Percentiles rank a stretch among this genome's conserved stretches.
Conservation (phyloP, 805 yeast species). For the Nakazawaea pomicola region DNA sequence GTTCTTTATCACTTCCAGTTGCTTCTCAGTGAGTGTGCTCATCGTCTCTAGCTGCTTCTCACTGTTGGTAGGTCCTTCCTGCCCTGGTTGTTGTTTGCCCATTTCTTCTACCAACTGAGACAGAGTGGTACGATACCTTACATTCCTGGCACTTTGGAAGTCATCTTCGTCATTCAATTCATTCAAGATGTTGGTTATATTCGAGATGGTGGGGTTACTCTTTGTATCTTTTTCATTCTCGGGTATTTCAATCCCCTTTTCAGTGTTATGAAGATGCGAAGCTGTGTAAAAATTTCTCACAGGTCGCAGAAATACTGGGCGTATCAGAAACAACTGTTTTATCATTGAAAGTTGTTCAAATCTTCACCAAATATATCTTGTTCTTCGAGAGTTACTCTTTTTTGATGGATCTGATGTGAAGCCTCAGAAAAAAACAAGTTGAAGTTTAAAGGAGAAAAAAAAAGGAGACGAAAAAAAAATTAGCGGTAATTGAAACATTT, state of each 20-base stretch:
- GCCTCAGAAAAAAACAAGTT: too few species aligned
- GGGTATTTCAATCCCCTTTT: not conserved
- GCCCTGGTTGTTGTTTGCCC: not conserved
- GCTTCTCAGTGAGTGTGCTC: not conserved
- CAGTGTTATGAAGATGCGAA: not conserved
- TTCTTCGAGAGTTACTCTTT: too few species aligned
- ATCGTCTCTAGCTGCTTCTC: not conserved
- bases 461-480: too few species aligned
- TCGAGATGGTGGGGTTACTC: not conserved
- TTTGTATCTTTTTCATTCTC: not conserved
- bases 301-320: too few species aligned
- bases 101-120: conserved; percentile 10
- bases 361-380: too few species aligned
- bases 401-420: too few species aligned
- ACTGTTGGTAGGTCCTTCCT: not conserved
- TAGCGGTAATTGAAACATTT: too few species aligned
- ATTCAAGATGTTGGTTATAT: conserved; percentile 9
- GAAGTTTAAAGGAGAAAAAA: too few species aligned
- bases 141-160: not conserved
- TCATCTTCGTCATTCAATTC: conserved; percentile 10
- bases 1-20: not conserved
- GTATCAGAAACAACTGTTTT: too few species aligned
- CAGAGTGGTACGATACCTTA: conserved; percentile 8
- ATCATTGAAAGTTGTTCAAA: too few species aligned
- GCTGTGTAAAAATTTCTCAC: not conserved